Evolutionary conservation across 441 rosid species (phyloP).

Genomic region (Erodium texanum): DNA sequence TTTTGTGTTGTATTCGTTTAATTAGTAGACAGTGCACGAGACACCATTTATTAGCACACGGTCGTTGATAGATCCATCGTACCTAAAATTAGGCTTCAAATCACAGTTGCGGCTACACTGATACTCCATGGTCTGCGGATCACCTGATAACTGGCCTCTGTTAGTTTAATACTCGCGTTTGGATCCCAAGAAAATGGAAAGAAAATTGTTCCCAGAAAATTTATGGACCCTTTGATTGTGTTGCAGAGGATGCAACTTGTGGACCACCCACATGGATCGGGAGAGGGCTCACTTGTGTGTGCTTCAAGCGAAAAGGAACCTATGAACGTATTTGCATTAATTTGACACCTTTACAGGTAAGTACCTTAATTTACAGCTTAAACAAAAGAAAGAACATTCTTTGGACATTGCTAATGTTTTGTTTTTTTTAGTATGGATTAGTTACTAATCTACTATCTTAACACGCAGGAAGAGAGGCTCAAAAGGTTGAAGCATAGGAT

Average conservation of each 20-base stretch:
- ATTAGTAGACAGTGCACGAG: too few relatives aligned
- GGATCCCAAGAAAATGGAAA: too few relatives aligned
- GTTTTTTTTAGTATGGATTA: not conserved
- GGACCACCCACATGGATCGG: conserved; percentile 70
- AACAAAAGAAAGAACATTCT: not conserved
- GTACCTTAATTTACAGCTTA: not conserved
- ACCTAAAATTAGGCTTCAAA: too few relatives aligned
- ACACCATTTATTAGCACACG: too few relatives aligned
- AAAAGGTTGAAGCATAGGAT: conserved; percentile 58
- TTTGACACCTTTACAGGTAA: conserved; percentile 78
- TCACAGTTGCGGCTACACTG: too few relatives aligned
- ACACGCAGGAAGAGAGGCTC: conserved; percentile 56
- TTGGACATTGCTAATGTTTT: not conserved
- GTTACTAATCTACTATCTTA: not conserved
- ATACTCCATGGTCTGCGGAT: not conserved
- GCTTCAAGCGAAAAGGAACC: conserved; percentile 72
- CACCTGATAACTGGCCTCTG: not conserved
- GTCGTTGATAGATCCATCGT: too few relatives aligned
- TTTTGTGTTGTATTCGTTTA: too few relatives aligned
- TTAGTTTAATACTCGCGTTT: too few relatives aligned
- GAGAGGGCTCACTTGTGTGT: conserved; percentile 78
- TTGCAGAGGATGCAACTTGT: conserved; percentile 47
- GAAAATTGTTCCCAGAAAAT: not conserved
- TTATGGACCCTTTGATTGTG: conserved; percentile 1
- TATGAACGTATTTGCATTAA: conserved; percentile 57